Evolutionary conservation across 306 rosid genomes (phyloP).

Genomic region (Cicer judaicum): DNA sequence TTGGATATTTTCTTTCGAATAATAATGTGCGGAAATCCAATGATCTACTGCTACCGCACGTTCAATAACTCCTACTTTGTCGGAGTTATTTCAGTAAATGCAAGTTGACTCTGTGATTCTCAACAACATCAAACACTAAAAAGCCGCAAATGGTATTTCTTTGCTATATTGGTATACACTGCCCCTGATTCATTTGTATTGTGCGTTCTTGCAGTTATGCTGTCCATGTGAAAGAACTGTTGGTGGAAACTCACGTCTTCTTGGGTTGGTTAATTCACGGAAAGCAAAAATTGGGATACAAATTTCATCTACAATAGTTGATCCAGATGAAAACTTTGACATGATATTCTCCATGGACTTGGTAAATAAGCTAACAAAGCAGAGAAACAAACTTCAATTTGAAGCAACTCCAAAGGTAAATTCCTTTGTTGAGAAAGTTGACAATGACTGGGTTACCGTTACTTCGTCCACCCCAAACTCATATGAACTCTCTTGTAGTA

Average conservation of each 20-base stretch:
- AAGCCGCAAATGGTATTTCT: background rate
- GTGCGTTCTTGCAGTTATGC: conserved; percentile 64
- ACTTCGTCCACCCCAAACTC: conserved; percentile 72
- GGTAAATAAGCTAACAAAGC: conserved; percentile 60
- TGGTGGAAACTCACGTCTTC: conserved; percentile 64
- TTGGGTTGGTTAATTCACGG: conserved; percentile 58
- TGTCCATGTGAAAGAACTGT: conserved; percentile 54
- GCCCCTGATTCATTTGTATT: conserved; percentile 36
- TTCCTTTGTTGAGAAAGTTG: conserved; percentile 66
- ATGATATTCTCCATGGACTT: conserved; percentile 69
- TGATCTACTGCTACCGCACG: too few relatives aligned
- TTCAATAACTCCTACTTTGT: too few relatives aligned
- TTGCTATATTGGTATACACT: background rate
- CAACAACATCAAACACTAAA: background rate
- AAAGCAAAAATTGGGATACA: conserved; percentile 71
- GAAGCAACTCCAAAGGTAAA: conserved; percentile 60
- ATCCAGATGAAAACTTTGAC: conserved; percentile 59
- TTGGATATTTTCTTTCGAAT: background rate
- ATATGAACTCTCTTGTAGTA: conserved; percentile 64
- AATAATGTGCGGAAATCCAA: too few relatives aligned
- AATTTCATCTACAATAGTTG: conserved; percentile 48
- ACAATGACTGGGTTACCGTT: conserved; percentile 81
- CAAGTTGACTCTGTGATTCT: too few relatives aligned
- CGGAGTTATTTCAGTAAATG: too few relatives aligned
- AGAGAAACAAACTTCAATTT: conserved; percentile 65